Evolutionary conservation across 306 rosid species (phyloP).

Genomic region (Coriaria nepalensis): DNA sequence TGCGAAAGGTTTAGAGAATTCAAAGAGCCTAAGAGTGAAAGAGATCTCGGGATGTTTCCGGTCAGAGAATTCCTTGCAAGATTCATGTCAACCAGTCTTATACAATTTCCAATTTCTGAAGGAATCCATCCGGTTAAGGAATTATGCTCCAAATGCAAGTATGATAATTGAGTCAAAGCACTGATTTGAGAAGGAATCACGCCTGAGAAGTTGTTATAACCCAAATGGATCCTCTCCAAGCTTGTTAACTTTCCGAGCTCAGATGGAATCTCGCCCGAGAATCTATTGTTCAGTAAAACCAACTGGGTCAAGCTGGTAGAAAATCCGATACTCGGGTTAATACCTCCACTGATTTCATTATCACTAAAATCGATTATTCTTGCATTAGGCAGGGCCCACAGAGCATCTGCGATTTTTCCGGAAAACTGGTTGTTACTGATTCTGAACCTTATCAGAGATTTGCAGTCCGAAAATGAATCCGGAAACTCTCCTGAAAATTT

Average conservation of each 20-base stretch:
- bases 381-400: constrained; percentile 73
- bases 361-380: constrained; percentile 63
- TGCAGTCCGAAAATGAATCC: constrained; percentile 48
- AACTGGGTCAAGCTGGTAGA: constrained; percentile 56
- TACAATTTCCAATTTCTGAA: constrained; percentile 48
- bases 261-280: constrained; percentile 67
- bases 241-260: constrained; percentile 57
- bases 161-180: constrained; percentile 54
- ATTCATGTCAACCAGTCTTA: constrained; percentile 62
- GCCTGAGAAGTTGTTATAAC: constrained; percentile 51
- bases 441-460: constrained; percentile 62
- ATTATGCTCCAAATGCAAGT: constrained; percentile 64
- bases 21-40: constrained; percentile 61
- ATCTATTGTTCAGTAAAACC: constrained; percentile 43
- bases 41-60: constrained; percentile 47
- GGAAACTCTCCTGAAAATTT: constrained; percentile 70
- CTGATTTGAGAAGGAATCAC: constrained; percentile 63
- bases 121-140: constrained; percentile 60
- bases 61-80: constrained; percentile 61
- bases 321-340: constrained; percentile 44
- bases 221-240: constrained; percentile 65
- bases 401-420: constrained; percentile 48
- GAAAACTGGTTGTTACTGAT: constrained; percentile 48
- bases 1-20: constrained; percentile 66
- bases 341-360: constrained; percentile 52